Base-by-base conservation (phyloP, 345 rosid species). In the Hibiscus tridactylites region DNA sequence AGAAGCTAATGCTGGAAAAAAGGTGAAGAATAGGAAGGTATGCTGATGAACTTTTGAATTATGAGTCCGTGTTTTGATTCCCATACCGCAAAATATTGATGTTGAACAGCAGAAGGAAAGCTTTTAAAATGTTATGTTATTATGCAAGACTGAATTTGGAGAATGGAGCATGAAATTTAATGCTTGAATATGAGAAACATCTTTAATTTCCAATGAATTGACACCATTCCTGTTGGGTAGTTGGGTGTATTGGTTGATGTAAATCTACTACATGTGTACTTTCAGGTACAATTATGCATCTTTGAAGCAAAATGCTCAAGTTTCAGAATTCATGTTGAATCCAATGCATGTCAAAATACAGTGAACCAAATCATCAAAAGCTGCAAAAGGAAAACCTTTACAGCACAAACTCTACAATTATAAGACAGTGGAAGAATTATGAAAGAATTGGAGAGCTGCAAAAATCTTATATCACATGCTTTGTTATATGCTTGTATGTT, bases 291-390 rank as follows among this genome's bases (percentile, higher is more conserved):
- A 35, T 35, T 35, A 3, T 35, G 39, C 39, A 35, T 79, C 91
- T 86, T 81, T 95, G 81, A 90, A 92, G 71, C 90, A 92, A 77
- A 95, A 92, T 79, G 78, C 75, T 70, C 84, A 81, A 78, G 86
- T 74, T 21, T 21, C 24, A 21, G 24, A 21, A 21, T 76, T 29
- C 31, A 29, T 29, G 24, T 46, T 13, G 54, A 46, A 42, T 28
- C 42, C 42, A 7, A 5, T 37, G 42, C 42, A 37, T 37, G 8
- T 26, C 15, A 67, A 49, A 49, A 26, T 15, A n/a, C 70, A 47
- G 13, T 4, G 15, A 66, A 47, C 46, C 16, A 44, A 46, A 44
- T 53, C 35, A 24, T 44, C 56, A 44, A 46, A 47, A 65, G 70
- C 13, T 12, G 12, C 57, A 47, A 17, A 71, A 50, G 0, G 5